These are phyloP conservation scores for Elongisporangium undulatum DNA, from an alignment of 352 stramenopile species.

Conservation along the genomic window DNA sequence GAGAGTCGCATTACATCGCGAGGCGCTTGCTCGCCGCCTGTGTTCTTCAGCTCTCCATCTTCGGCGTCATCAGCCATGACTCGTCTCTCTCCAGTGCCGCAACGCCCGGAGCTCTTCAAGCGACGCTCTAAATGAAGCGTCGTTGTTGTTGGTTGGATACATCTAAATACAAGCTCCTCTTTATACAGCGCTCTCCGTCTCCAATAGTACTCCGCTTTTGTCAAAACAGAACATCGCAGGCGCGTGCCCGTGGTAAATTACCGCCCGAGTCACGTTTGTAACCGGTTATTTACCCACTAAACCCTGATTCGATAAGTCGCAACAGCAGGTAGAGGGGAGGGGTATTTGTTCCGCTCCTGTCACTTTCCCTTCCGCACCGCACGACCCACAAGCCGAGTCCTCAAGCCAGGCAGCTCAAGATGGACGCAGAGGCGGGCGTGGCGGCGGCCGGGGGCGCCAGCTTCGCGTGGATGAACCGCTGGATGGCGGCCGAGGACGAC, in stretches of 20 bases:
- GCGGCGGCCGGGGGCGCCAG: constrained; percentile 5
- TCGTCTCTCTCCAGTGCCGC: neutral
- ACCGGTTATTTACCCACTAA: neutral
- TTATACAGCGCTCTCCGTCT: neutral
- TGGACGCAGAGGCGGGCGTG: constrained; percentile 35
- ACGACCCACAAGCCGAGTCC: neutral
- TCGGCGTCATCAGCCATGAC: neutral
- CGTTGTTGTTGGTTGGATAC: neutral
- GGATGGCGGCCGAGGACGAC: constrained; percentile 51
- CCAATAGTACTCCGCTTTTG: neutral
- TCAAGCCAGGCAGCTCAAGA: constrained; percentile 3
- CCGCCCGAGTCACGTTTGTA: neutral
- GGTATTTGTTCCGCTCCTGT: neutral
- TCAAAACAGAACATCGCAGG: neutral
- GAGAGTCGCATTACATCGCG: neutral
- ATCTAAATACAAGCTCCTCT: neutral
- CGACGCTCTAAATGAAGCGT: neutral
- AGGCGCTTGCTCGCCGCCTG: neutral
- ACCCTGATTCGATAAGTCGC: neutral
- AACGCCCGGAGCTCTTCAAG: neutral
- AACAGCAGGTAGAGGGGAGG: neutral
- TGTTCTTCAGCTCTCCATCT: neutral
- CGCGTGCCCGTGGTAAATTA: neutral
- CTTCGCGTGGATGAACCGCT: constrained; percentile 49
- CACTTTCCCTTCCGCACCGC: neutral